These are phyloP conservation scores for Helicostylum pulchrum DNA, from an alignment of 192 early-diverging fungal genomes.

Conservation along the genomic window DNA sequence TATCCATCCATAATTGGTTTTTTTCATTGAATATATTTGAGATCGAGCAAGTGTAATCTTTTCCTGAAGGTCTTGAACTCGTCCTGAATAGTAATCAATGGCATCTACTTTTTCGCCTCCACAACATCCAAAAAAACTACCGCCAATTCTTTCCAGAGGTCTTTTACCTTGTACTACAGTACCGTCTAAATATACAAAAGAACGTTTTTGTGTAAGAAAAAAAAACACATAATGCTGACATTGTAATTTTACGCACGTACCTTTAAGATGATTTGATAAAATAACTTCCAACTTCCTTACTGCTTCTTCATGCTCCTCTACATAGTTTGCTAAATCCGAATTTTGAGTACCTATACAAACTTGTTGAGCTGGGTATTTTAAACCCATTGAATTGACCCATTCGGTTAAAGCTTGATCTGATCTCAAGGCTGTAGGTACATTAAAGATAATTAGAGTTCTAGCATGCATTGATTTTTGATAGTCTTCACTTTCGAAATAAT, in stretches of 20 bases:
- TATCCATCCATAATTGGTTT: slow-evolving; percentile 69
- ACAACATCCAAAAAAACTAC: slow-evolving; percentile 18
- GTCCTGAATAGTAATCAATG: slow-evolving; percentile 65
- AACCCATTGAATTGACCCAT: slow-evolving; percentile 44
- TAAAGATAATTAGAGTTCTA: slow-evolving; percentile 65
- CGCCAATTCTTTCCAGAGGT: slow-evolving; percentile 34
- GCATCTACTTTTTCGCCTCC: slow-evolving; percentile 58
- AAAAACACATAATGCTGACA: too few species aligned
- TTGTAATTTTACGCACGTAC: slow-evolving; percentile 15
- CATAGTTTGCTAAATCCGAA: slow-evolving; percentile 59
- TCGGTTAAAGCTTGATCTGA: slow-evolving; percentile 49
- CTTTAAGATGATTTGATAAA: slow-evolving; percentile 53
- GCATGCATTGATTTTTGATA: slow-evolving; percentile 65
- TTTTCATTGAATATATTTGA: slow-evolving; percentile 44
- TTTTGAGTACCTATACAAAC: slow-evolving; percentile 66
- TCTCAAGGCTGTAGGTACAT: slow-evolving; percentile 56
- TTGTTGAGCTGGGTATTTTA: slow-evolving; percentile 46
- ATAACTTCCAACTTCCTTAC: slow-evolving; percentile 65
- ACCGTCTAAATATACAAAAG: slow-evolving; percentile 11
- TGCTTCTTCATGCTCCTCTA: slow-evolving; percentile 59
- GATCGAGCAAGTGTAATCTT: slow-evolving; percentile 51
- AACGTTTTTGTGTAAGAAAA: too few species aligned
- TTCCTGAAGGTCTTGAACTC: slow-evolving; percentile 53
- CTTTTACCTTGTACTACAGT: slow-evolving; percentile 32
- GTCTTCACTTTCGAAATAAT: slow-evolving; percentile 55